A percentile compares a stretch with the other conserved stretches of the same genome.
These are phyloP conservation scores for Hemerocallis citrina DNA, from an alignment of 106 monocot genomes.

Conservation along the genomic window DNA sequence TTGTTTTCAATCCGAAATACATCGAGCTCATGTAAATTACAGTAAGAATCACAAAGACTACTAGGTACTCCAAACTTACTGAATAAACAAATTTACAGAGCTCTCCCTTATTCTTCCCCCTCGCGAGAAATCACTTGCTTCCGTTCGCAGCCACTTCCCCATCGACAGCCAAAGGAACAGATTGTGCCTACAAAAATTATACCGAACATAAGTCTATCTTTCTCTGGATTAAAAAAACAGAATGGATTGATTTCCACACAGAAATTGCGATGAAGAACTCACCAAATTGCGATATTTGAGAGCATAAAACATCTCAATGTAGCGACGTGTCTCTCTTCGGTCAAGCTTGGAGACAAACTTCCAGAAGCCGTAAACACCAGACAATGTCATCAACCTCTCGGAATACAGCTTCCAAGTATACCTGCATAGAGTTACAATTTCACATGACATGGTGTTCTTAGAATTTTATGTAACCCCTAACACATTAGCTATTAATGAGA, in stretches of 20 bases:
- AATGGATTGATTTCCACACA: too few species aligned
- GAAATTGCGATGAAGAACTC: too few species aligned
- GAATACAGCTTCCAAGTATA: slow-evolving; percentile 81
- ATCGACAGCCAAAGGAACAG: slow-evolving; percentile 55
- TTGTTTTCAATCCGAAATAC: too few species aligned
- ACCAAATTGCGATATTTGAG: slow-evolving; percentile 65
- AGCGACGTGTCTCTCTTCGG: slow-evolving; percentile 59
- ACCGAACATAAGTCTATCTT: slow-evolving; percentile 14
- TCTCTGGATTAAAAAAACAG: slow-evolving; percentile 44
- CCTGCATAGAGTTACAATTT: slow-evolving; percentile 7
- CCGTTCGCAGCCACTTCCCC: slow-evolving; percentile 22
- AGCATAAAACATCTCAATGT: slow-evolving; percentile 73
- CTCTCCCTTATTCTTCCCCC: background rate
- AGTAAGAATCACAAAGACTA: too few species aligned
- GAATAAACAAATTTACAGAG: slow-evolving; percentile 1
- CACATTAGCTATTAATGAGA: too few species aligned
- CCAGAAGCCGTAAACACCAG: slow-evolving; percentile 75
- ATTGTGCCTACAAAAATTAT: slow-evolving; percentile 24
- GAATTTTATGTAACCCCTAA: too few species aligned
- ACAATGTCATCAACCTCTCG: slow-evolving; percentile 63
- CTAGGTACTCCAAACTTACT: background rate
- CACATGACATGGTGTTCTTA: too few species aligned
- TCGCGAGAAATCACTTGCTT: slow-evolving; percentile 6
- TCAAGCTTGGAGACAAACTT: slow-evolving; percentile 74
- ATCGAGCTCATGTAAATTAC: too few species aligned